These are phyloP conservation scores for Taphrina betulina DNA, from an alignment of 1,139 yeast genomes.

Conservation along the genomic window DNA sequence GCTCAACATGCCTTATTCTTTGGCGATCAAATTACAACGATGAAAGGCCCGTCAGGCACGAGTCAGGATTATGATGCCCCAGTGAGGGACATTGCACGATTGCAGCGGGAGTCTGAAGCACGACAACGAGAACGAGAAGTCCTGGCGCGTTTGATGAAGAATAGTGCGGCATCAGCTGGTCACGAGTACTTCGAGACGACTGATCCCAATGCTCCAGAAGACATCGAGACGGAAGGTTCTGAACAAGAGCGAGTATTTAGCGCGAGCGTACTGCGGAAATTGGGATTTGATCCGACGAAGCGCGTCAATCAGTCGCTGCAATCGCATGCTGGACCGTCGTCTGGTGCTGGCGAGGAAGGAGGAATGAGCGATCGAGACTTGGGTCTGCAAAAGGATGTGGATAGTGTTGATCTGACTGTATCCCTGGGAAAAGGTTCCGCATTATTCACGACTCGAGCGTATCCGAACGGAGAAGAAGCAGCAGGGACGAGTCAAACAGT, in stretches of 20 bases:
- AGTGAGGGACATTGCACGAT: slow-evolving; percentile 9
- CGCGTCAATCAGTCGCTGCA: slow-evolving; percentile 5
- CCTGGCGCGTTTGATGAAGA: slow-evolving; percentile 14
- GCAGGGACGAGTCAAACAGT: not conserved
- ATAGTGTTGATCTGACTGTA: slow-evolving; percentile 10
- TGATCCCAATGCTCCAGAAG: slow-evolving; percentile 7
- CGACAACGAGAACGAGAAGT: slow-evolving; percentile 26
- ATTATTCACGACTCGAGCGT: not conserved
- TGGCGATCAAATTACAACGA: slow-evolving; percentile 22
- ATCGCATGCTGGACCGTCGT: no score
- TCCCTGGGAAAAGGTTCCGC: slow-evolving; percentile 5
- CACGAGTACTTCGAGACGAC: slow-evolving; percentile 19
- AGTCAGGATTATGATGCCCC: slow-evolving; percentile 17
- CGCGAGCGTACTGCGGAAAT: slow-evolving; percentile 18
- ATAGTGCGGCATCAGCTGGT: slow-evolving; percentile 14
- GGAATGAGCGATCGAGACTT: slow-evolving; percentile 3
- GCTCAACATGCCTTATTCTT: slow-evolving; percentile 23
- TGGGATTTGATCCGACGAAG: slow-evolving; percentile 30
- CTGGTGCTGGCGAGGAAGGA: not conserved
- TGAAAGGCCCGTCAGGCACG: not conserved
- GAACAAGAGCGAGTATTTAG: slow-evolving; percentile 16
- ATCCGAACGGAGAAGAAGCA: not conserved
- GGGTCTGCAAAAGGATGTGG: slow-evolving; percentile 14
- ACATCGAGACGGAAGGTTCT: not conserved
- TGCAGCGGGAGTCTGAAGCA: slow-evolving; percentile 25